Evolutionary conservation across 1,284 basidiomycete genomes (phyloP).

Genomic region (Sparassis latifolia): DNA sequence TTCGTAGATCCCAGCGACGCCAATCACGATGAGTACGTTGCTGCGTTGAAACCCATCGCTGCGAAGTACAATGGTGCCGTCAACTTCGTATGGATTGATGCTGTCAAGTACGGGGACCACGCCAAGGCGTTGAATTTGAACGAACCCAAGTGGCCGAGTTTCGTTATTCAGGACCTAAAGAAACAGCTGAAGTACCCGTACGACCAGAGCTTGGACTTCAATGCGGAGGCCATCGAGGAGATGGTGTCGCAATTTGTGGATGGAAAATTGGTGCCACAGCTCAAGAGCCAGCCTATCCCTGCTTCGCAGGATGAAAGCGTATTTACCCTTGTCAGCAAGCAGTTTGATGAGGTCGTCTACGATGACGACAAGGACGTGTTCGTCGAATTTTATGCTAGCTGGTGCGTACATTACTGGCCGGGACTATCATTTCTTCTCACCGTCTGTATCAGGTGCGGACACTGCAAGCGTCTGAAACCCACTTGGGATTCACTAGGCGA

Average conservation of each 20-base stretch:
- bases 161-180: constrained; percentile 86
- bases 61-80: constrained; percentile 79
- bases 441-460: constrained; percentile 66
- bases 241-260: constrained; percentile 66
- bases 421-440: background rate
- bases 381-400: constrained; percentile 95
- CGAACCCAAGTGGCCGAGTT: constrained; percentile 85
- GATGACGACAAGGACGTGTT: constrained; percentile 94
- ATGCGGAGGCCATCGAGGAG: constrained; percentile 46
- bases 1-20: constrained; percentile 83
- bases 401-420: constrained; percentile 46
- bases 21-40: constrained; percentile 62
- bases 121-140: constrained; percentile 89
- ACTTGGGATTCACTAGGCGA: constrained; percentile 91
- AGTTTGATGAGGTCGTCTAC: constrained; percentile 83
- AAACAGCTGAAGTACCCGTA: constrained; percentile 89
- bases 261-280: constrained; percentile 74
- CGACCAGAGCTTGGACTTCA: constrained; percentile 61
- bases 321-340: constrained; percentile 81
- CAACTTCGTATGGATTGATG: constrained; percentile 99
- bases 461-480: constrained; percentile 95
- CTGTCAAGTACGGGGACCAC: constrained; percentile 91
- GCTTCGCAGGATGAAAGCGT: constrained; percentile 80
- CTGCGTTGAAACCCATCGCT: constrained; percentile 72
- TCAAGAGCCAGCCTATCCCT: constrained; percentile 92